A percentile compares a stretch with the other conserved stretches of the same genome.
These are phyloP conservation scores for Myochromella boudieri DNA, from an alignment of 768 basidiomycete species.

Conservation along the genomic window DNA sequence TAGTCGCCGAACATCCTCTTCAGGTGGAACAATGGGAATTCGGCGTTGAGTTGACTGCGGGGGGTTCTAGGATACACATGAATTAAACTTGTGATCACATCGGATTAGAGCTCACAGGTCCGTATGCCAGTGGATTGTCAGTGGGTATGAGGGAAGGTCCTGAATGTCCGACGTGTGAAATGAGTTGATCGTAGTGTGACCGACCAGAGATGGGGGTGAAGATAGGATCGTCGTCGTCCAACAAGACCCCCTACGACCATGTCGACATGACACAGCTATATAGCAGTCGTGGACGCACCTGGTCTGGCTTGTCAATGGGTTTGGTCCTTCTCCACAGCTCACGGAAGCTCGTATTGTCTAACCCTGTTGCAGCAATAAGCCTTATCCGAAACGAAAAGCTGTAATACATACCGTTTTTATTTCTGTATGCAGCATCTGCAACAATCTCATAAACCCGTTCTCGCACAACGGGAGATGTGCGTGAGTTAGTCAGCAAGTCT, in stretches of 20 bases:
- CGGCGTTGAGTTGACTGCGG: slow-evolving; percentile 30
- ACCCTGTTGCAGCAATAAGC: no score
- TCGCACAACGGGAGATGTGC: slow-evolving; percentile 76
- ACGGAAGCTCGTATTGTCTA: slow-evolving; percentile 57
- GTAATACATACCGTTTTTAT: slow-evolving; percentile 40
- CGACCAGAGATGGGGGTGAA: slow-evolving; percentile 57
- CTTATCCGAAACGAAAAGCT: background rate
- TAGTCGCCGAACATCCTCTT: slow-evolving; percentile 82
- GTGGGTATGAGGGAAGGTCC: no score
- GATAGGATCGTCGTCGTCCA: slow-evolving; percentile 79
- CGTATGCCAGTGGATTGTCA: slow-evolving; percentile 25
- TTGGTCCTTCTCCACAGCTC: slow-evolving; percentile 82
- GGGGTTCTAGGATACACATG: slow-evolving; percentile 15
- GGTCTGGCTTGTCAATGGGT: slow-evolving; percentile 76
- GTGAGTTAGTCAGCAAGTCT: slow-evolving; percentile 61
- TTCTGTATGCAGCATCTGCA: slow-evolving; percentile 77
- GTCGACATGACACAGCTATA: background rate
- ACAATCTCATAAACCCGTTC: slow-evolving; percentile 81
- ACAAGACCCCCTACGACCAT: slow-evolving; percentile 60
- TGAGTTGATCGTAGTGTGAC: slow-evolving; percentile 31
- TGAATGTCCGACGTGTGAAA: no score
- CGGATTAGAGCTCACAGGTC: slow-evolving; percentile 19
- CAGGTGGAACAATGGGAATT: slow-evolving; percentile 60
- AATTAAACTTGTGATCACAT: slow-evolving; percentile 4
- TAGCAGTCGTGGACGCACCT: no score